phyloP scores from a whole-genome alignment of 2,329 filamentous ascomycete genomes.

The Intubia oerlemansii region DNA sequence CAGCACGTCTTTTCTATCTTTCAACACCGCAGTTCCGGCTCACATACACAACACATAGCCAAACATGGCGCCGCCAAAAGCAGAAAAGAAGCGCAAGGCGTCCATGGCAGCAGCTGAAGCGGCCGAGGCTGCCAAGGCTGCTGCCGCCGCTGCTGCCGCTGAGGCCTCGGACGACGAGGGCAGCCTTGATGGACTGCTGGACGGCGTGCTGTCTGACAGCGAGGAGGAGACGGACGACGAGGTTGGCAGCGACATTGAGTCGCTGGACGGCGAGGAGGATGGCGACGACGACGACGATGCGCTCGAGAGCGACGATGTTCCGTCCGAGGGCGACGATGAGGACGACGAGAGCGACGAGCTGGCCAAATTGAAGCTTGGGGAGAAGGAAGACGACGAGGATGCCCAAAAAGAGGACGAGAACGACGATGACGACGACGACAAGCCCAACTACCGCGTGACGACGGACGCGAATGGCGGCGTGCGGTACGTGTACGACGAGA shows the following conservation, averaged over 20 bases:
- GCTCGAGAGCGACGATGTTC: slow-evolving; percentile 17
- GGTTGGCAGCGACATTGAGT: slow-evolving; percentile 20
- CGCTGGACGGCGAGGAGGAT: slow-evolving; percentile 18
- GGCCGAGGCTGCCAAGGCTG: neutral
- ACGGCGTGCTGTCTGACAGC: slow-evolving; percentile 33
- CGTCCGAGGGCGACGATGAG: slow-evolving; percentile 19
- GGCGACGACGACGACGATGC: slow-evolving; percentile 26
- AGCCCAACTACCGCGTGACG: slow-evolving; percentile 31
- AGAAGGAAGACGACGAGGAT: slow-evolving; percentile 10
- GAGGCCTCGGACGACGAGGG: slow-evolving; percentile 42
- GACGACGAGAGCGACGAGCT: slow-evolving; percentile 20
- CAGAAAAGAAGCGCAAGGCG: slow-evolving; percentile 39
- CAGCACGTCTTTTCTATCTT: no score
- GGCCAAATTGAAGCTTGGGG: slow-evolving; percentile 14
- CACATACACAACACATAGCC: no score
- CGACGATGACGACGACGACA: slow-evolving; percentile 17
- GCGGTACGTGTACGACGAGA: slow-evolving; percentile 82
- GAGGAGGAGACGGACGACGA: slow-evolving; percentile 36
- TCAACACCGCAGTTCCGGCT: no score
- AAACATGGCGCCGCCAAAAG: neutral
- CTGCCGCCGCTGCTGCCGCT: slow-evolving; percentile 21
- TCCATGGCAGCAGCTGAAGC: slow-evolving; percentile 28
- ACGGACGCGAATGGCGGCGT: slow-evolving; percentile 78
- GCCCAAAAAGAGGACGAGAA: slow-evolving; percentile 13
- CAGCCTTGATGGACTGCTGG: slow-evolving; percentile 24